Conservation (phyloP, 495 filamentous ascomycete species). For the Baudoinia panamericana region DNA sequence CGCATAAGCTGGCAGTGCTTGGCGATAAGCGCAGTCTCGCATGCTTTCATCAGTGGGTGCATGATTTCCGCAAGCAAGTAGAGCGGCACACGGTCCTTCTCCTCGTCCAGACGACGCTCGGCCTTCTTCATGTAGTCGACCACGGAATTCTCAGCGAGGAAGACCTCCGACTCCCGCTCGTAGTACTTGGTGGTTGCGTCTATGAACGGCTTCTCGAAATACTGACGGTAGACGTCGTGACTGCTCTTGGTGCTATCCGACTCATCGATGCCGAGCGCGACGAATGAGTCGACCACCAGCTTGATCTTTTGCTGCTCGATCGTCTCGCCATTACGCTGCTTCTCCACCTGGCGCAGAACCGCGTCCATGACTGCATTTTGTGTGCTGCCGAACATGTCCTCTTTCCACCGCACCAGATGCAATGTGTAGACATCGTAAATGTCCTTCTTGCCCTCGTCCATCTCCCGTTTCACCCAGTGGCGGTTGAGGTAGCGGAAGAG, state of each 20-base stretch:
- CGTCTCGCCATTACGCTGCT: conserved; percentile 93
- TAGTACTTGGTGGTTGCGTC: conserved; percentile 75
- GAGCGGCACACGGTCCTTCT: conserved; percentile 84
- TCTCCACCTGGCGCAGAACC: conserved; percentile 89
- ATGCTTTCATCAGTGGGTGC: conserved; percentile 67
- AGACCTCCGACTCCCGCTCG: conserved; percentile 80
- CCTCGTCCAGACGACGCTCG: conserved; percentile 77
- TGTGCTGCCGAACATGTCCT: conserved; percentile 73
- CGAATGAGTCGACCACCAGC: conserved; percentile 92
- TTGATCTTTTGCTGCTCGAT: conserved; percentile 97
- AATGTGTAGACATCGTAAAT: conserved; percentile 96
- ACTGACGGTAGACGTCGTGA: conserved; percentile 79
- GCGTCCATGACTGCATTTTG: conserved; percentile 86
- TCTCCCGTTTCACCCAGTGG: conserved; percentile 98
- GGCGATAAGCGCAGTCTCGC: conserved; percentile 77
- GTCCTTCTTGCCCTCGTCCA: conserved; percentile 98
- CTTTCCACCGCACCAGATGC: conserved; percentile 87
- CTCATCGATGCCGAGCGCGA: conserved; percentile 89
- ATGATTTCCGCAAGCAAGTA: conserved; percentile 87
- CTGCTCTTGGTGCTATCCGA: conserved; percentile 86
- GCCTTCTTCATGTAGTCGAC: conserved; percentile 99
- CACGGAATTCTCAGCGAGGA: conserved; percentile 91
- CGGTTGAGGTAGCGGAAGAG: conserved; percentile 93
- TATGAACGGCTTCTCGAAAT: conserved; percentile 89
- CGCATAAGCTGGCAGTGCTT: conserved; percentile 71